Percentiles rank a stretch among this genome's conserved stretches.
Conservation (phyloP, 2,329 filamentous ascomycete genomes). For the Trichoderma arundinaceum region DNA sequence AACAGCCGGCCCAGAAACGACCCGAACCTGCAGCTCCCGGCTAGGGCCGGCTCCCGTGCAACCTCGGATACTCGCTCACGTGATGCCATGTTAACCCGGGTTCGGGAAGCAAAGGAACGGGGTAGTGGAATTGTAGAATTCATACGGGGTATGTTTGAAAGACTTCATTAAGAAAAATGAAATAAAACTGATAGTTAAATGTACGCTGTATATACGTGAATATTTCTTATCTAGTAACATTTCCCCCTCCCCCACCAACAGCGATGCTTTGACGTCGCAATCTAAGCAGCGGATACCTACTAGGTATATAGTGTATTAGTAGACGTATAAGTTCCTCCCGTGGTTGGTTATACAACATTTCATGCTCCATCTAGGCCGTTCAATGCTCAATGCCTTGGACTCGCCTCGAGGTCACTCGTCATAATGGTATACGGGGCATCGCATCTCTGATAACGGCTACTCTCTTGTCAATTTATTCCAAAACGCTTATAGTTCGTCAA, state of each 20-base stretch:
- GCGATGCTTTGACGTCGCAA: not conserved
- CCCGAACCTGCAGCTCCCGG: slow-evolving; percentile 42
- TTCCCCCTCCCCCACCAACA: slow-evolving; percentile 29
- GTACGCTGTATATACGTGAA: slow-evolving; percentile 31
- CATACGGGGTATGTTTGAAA: not conserved
- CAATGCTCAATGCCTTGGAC: no score
- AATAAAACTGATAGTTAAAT: slow-evolving; percentile 5
- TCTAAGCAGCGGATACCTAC: not conserved
- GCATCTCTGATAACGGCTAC: slow-evolving; percentile 14
- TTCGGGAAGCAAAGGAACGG: not conserved
- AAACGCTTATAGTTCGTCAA: slow-evolving; percentile 35
- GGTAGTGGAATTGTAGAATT: not conserved
- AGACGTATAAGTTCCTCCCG: no score
- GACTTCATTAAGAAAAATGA: no score
- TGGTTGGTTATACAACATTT: not conserved
- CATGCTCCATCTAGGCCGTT: not conserved
- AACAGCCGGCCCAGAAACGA: slow-evolving; percentile 22
- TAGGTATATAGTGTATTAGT: no score
- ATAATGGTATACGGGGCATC: slow-evolving; percentile 15
- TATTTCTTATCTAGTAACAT: slow-evolving; percentile 33
- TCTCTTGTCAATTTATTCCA: slow-evolving; percentile 36
- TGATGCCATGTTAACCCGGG: slow-evolving; percentile 37
- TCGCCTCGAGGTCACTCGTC: slow-evolving; percentile 9
- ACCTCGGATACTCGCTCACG: slow-evolving; percentile 50
- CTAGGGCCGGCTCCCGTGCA: slow-evolving; percentile 50